These are phyloP conservation scores for Xylaria castorea DNA, from an alignment of 495 filamentous ascomycete genomes.

Conservation along the genomic window DNA sequence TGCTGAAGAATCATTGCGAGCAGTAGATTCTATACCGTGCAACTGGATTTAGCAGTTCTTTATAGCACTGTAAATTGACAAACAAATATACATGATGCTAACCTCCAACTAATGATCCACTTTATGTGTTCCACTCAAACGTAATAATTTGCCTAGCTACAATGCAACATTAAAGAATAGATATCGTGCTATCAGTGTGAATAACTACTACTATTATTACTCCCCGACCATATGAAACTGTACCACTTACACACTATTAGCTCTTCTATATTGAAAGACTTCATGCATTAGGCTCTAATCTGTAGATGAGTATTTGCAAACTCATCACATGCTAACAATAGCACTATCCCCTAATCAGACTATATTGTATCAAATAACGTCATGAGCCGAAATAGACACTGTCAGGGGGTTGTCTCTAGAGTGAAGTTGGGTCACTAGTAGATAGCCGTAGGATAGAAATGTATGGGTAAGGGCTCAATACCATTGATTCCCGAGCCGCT, in stretches of 20 bases:
- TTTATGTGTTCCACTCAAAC: background rate
- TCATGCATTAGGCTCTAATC: background rate
- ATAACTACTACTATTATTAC: background rate
- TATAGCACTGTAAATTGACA: background rate
- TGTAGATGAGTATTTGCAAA: background rate
- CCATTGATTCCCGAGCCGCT: no score
- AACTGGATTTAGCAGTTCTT: background rate
- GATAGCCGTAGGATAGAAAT: no score
- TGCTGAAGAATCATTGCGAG: background rate
- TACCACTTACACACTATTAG: background rate
- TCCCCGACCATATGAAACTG: no score
- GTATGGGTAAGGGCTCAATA: no score
- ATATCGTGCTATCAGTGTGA: no score
- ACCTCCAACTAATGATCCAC: background rate
- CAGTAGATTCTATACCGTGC: background rate
- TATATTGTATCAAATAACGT: background rate
- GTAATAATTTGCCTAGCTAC: no score
- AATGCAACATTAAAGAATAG: no score
- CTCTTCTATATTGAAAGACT: background rate
- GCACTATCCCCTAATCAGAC: background rate
- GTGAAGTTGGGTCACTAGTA: no score
- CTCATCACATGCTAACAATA: background rate
- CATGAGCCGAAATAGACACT: no score
- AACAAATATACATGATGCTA: background rate
- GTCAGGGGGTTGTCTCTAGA: no score